Evolutionary conservation across 352 stramenopile species (phyloP).

Genomic region (Phytophthora sp.): DNA sequence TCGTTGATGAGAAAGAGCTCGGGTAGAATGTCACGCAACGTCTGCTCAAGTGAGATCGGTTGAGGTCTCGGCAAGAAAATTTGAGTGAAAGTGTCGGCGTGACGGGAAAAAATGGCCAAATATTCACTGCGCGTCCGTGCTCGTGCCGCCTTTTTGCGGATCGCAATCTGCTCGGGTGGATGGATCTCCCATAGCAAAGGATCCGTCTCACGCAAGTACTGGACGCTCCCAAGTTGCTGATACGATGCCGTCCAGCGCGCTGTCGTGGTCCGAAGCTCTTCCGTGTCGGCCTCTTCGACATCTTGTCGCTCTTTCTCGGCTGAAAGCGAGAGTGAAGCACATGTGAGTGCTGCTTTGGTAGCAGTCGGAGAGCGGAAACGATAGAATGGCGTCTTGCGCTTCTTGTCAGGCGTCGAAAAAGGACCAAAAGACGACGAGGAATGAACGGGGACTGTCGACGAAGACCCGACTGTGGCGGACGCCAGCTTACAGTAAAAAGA

Average conservation of each 20-base stretch:
- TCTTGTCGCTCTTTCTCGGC: slow-evolving; percentile 32
- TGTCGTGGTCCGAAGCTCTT: slow-evolving; percentile 33
- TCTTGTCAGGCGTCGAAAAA: slow-evolving; percentile 41
- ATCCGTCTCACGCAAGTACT: slow-evolving; percentile 82
- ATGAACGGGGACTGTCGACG: slow-evolving; percentile 38
- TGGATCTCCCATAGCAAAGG: slow-evolving; percentile 86
- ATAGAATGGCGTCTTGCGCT: slow-evolving; percentile 59
- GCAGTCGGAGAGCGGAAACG: slow-evolving; percentile 57
- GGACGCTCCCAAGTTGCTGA: slow-evolving; percentile 76
- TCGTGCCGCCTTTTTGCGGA: slow-evolving; percentile 68
- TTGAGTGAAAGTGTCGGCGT: slow-evolving; percentile 63
- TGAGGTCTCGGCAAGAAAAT: slow-evolving; percentile 75
- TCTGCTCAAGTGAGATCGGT: slow-evolving; percentile 82
- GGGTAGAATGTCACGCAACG: slow-evolving; percentile 74
- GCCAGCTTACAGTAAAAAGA: slow-evolving; percentile 76
- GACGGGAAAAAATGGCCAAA: slow-evolving; percentile 69
- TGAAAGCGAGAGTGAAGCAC: slow-evolving; percentile 30
- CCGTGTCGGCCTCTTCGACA: slow-evolving; percentile 39
- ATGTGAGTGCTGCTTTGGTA: slow-evolving; percentile 42
- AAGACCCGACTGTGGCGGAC: slow-evolving; percentile 25
- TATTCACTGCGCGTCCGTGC: slow-evolving; percentile 67
- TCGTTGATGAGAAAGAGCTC: slow-evolving; percentile 85
- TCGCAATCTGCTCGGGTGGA: slow-evolving; percentile 73
- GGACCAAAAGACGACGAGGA: slow-evolving; percentile 42
- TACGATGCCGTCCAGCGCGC: slow-evolving; percentile 39